Evolutionary conservation across 2,329 filamentous ascomycete species (phyloP).

Genomic region (Intubia oerlemansii): DNA sequence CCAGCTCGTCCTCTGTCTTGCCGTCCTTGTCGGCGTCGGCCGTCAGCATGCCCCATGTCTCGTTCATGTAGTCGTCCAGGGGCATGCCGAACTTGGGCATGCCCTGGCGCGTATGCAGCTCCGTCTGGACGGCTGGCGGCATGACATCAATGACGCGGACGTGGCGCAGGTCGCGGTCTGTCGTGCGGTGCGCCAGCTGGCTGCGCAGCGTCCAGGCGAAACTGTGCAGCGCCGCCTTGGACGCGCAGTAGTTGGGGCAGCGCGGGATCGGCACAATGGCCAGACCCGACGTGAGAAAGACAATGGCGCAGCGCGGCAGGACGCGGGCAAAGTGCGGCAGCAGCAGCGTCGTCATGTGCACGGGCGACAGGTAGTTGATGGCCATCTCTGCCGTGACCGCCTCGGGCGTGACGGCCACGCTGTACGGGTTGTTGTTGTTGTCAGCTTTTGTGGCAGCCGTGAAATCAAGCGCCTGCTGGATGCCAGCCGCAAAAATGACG

Average conservation of each 20-base stretch:
- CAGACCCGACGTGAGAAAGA: slow-evolving; percentile 13
- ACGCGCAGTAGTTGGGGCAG: slow-evolving; percentile 28
- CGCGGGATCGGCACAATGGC: slow-evolving; percentile 23
- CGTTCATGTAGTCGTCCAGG: slow-evolving; percentile 15
- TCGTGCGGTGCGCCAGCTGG: no score
- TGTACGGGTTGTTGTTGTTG: no score
- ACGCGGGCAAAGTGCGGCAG: slow-evolving; percentile 15
- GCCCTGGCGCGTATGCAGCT: slow-evolving; percentile 23
- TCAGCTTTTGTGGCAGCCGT: no score
- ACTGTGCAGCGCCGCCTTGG: slow-evolving; percentile 28
- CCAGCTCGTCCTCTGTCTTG: no score
- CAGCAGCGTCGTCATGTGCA: slow-evolving; percentile 9
- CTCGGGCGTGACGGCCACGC: no score
- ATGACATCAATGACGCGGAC: slow-evolving; percentile 24
- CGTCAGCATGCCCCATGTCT: slow-evolving; percentile 21
- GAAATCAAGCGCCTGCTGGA: slow-evolving; percentile 27
- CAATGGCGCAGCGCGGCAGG: slow-evolving; percentile 8
- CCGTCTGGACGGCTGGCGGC: slow-evolving; percentile 24
- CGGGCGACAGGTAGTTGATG: slow-evolving; percentile 8
- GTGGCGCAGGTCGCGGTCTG: slow-evolving; percentile 12
- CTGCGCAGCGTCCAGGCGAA: slow-evolving; percentile 11
- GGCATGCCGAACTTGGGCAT: slow-evolving; percentile 12
- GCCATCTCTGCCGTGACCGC: slow-evolving; percentile 11
- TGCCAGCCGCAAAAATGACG: slow-evolving; percentile 34
- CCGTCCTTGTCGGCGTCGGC: no score